Evolutionary conservation across 352 stramenopile genomes (phyloP), one percentile per base, ranked within the genome.

Genomic region (Discostella stelligera): DNA sequence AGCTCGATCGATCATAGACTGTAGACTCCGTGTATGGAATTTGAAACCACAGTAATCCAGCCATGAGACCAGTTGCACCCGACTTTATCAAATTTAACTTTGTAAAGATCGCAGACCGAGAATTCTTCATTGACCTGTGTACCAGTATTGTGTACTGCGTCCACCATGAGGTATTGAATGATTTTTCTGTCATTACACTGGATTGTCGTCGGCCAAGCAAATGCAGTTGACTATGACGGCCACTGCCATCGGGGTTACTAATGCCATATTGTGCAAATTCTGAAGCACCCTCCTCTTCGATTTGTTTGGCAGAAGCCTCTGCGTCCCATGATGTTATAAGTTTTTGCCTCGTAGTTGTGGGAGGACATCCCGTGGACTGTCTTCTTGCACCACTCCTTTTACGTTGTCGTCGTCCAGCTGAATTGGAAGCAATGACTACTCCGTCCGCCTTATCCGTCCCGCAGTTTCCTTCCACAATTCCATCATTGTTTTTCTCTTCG

Each of bases 21-120:
- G 69, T 79, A 3, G 55, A 44, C 65, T 91, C 86, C 0, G 78
- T 89, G 21, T 86, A 85, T 10, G 69, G 59, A 53, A 88, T 71
- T 66, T 88, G 80, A 58, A 81, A 89, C 62, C 71, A 91, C 5
- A 91, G 55, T 18, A 89, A 59, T 13, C 86, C 86, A 21, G 60
- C 63, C 9, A 89, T 75, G 21, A 90, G n/a, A 37, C 83, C 85
- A 54, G 89, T 64, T 1, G 68, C 76, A 32, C 68, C 80, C 41
- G 72, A 77, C 55, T 90, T 90, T 41, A 86, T 82, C 21, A 91
- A 68, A 68, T 90, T 90, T 21, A 91, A 62, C 11, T 71, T 69
- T 8, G 86, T 90, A 46, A 90, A 88, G 46, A 91, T 90, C 0
- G 86, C 86, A 7, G 74, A 87, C 56, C 81, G 67, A 49, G 54